Percentiles rank a stretch among this genome's conserved stretches.
Evolutionary conservation across 1,284 basidiomycete genomes (phyloP).

Genomic region (Ceratobasidium sp.): DNA sequence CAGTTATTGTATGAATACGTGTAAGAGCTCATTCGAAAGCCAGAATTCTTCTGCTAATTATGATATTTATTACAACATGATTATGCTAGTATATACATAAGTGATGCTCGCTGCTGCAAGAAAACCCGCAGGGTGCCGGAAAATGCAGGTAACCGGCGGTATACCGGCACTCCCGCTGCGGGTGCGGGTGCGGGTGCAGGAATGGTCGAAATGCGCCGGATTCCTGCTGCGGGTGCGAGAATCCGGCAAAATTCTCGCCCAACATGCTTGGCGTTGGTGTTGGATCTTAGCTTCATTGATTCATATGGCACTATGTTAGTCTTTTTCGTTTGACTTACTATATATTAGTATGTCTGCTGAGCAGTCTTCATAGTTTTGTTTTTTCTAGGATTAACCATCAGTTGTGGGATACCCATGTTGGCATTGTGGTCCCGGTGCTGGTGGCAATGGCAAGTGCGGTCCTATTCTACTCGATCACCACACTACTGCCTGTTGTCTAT

Average conservation of each 20-base stretch:
- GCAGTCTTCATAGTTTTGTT: conserved; percentile 4
- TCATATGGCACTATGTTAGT: conserved; percentile 30
- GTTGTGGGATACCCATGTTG: conserved; percentile 16
- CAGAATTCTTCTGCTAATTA: too few species aligned
- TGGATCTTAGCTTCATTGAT: conserved; percentile 8
- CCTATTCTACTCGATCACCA: conserved; percentile 13
- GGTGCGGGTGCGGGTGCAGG: too few species aligned
- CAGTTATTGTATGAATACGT: too few species aligned
- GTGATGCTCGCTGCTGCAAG: too few species aligned
- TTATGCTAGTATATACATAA: too few species aligned
- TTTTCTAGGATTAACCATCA: conserved; percentile 18
- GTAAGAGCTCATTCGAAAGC: too few species aligned
- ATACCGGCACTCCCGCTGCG: too few species aligned
- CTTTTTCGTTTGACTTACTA: not conserved
- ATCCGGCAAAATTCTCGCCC: too few species aligned
- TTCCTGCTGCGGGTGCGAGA: not conserved
- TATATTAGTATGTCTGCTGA: not conserved
- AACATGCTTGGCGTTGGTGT: not conserved
- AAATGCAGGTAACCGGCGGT: too few species aligned
- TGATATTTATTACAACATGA: too few species aligned
- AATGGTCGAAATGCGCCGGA: not conserved
- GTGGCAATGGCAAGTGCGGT: not conserved
- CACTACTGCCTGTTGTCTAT: conserved; percentile 1
- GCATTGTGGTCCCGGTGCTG: conserved; percentile 8
- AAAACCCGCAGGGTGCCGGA: too few species aligned